These are phyloP conservation scores for Psidium guajava DNA, from an alignment of 345 rosid species.

Conservation along the genomic window DNA sequence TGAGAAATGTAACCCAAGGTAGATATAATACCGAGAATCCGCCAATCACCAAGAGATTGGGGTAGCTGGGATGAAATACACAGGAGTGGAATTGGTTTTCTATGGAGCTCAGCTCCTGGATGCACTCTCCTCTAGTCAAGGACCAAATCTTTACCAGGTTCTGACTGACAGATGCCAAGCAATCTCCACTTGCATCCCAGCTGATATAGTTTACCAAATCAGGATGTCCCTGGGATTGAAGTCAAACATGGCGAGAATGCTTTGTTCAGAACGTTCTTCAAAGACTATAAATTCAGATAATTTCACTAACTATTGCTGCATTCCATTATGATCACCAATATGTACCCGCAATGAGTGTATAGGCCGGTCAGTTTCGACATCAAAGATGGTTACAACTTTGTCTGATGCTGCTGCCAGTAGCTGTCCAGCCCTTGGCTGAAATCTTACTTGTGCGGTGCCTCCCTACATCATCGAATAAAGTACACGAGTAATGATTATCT, in stretches of 20 bases:
- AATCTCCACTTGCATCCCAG: slow-evolving; percentile 58
- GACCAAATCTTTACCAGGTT: slow-evolving; percentile 63
- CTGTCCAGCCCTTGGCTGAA: slow-evolving; percentile 51
- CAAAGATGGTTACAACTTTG: slow-evolving; percentile 44
- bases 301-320: neutral
- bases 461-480: slow-evolving; percentile 19
- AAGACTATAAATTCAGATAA: neutral
- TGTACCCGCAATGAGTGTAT: slow-evolving; percentile 33
- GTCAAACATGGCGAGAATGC: neutral
- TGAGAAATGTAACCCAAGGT: neutral
- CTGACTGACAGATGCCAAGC: slow-evolving; percentile 58
- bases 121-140: slow-evolving; percentile 40
- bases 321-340: neutral
- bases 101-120: slow-evolving; percentile 37
- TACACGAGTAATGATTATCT: neutral
- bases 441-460: slow-evolving; percentile 52
- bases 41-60: slow-evolving; percentile 47
- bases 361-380: slow-evolving; percentile 45
- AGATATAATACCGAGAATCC: slow-evolving; percentile 29
- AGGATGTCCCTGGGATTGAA: slow-evolving; percentile 35
- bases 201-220: slow-evolving; percentile 45
- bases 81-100: slow-evolving; percentile 55
- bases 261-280: neutral
- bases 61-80: slow-evolving; percentile 52
- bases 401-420: slow-evolving; percentile 61